A percentile compares a stretch with the other conserved stretches of the same genome.
phyloP scores from a whole-genome alignment of 345 rosid species.

The Rhodomyrtus tomentosa region DNA sequence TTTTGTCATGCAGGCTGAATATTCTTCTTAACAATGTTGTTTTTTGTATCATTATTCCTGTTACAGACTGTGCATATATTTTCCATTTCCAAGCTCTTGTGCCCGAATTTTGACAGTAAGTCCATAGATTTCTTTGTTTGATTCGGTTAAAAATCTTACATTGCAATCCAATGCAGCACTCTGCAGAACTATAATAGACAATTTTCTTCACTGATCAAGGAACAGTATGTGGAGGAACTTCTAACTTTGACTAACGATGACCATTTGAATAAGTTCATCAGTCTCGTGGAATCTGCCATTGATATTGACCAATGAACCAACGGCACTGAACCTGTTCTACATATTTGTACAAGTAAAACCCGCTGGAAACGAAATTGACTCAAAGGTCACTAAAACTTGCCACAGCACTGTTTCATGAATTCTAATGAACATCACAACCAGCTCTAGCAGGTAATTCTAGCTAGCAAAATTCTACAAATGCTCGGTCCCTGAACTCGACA shows the following conservation, averaged over 20 bases:
- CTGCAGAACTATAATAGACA: slow-evolving; percentile 54
- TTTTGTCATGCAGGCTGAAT: background rate
- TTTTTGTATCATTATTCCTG: background rate
- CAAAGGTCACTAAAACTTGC: too few species aligned
- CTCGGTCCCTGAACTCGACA: too few species aligned
- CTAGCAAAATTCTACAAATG: too few species aligned
- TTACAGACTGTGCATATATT: background rate
- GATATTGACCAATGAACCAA: slow-evolving; percentile 95
- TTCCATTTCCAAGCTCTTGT: background rate
- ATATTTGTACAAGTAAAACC: too few species aligned
- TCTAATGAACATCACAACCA: too few species aligned
- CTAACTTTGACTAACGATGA: slow-evolving; percentile 52
- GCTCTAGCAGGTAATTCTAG: too few species aligned
- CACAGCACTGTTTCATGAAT: too few species aligned
- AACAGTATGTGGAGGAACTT: slow-evolving; percentile 47
- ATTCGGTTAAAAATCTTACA: background rate
- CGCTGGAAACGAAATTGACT: too few species aligned
- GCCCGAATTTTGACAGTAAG: background rate
- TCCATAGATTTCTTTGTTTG: background rate
- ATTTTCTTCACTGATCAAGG: slow-evolving; percentile 53
- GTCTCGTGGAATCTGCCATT: slow-evolving; percentile 78
- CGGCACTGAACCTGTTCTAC: too few species aligned
- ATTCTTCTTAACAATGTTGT: background rate
- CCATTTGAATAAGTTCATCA: slow-evolving; percentile 68
- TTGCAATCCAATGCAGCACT: slow-evolving; percentile 73